A percentile compares a stretch with the other conserved stretches of the same genome.
These are phyloP conservation scores for Candida sanyaensis DNA, from an alignment of 1,139 yeast species.

Conservation along the genomic window DNA sequence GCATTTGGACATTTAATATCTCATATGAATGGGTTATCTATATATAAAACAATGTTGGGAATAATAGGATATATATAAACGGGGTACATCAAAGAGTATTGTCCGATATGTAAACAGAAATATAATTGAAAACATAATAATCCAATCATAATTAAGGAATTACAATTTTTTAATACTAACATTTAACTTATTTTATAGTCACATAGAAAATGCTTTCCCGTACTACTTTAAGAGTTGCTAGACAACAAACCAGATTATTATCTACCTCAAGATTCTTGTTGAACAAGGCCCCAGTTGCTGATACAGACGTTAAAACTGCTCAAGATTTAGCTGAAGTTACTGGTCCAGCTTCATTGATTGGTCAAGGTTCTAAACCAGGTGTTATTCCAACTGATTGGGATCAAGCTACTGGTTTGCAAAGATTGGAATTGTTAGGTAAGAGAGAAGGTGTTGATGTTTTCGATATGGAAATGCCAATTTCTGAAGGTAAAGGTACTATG, in stretches of 20 bases:
- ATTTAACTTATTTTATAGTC: constrained; percentile 1
- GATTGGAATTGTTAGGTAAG: constrained; percentile 93
- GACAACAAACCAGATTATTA: constrained; percentile 42
- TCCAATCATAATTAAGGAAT: background rate
- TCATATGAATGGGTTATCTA: too few species aligned
- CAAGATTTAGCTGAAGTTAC: constrained; percentile 71
- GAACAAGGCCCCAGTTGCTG: constrained; percentile 21
- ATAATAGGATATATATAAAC: too few species aligned
- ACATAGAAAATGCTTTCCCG: constrained; percentile 37
- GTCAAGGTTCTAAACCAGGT: constrained; percentile 85
- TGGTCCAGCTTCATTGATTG: constrained; percentile 79
- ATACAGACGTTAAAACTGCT: constrained; percentile 59
- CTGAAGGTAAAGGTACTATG: constrained; percentile 88
- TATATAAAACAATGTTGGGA: too few species aligned
- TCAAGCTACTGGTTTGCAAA: constrained; percentile 98
- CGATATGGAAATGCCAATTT: constrained; percentile 85
- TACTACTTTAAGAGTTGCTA: constrained; percentile 37
- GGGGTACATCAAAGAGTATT: too few species aligned
- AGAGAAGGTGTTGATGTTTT: constrained; percentile 95
- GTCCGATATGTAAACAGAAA: too few species aligned
- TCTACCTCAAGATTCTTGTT: constrained; percentile 35
- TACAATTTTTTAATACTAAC: constrained; percentile 24
- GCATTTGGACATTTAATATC: too few species aligned
- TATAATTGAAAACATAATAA: background rate
- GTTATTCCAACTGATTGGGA: constrained; percentile 90